Evolutionary conservation across 345 rosid genomes (phyloP).

Genomic region (Geranium rotundifolium): DNA sequence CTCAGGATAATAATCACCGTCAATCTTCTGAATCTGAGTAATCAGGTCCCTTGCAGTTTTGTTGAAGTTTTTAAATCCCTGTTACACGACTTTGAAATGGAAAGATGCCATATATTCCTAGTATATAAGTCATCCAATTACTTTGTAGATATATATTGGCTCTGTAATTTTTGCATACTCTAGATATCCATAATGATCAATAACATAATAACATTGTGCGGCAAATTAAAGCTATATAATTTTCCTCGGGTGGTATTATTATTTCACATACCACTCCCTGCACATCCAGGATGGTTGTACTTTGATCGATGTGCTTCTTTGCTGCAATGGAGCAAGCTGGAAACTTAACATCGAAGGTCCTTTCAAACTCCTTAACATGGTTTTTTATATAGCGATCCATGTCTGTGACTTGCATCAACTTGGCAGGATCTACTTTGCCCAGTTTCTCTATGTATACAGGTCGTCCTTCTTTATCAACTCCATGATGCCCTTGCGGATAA

Average conservation of each 20-base stretch:
- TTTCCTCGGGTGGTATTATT: background rate
- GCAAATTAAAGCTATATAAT: background rate
- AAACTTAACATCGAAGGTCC: constrained; percentile 57
- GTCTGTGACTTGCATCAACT: constrained; percentile 73
- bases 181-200: background rate
- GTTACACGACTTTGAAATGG: background rate
- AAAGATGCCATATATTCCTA: background rate
- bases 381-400: constrained; percentile 67
- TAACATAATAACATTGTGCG: background rate
- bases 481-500: constrained; percentile 94
- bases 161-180: background rate
- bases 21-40: constrained; percentile 71
- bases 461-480: constrained; percentile 93
- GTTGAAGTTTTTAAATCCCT: constrained; percentile 79
- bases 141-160: background rate
- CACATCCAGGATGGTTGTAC: constrained; percentile 86
- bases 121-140: background rate
- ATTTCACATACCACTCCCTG: constrained; percentile 66
- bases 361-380: constrained; percentile 92
- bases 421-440: constrained; percentile 64
- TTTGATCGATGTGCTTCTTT: constrained; percentile 74
- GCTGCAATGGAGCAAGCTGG: constrained; percentile 89
- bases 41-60: constrained; percentile 86
- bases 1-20: constrained; percentile 87
- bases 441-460: constrained; percentile 83